Evolutionary conservation across 257 asterid species (phyloP), one percentile per base, ranked within the genome.

Genomic region (Paulownia fortunei): DNA sequence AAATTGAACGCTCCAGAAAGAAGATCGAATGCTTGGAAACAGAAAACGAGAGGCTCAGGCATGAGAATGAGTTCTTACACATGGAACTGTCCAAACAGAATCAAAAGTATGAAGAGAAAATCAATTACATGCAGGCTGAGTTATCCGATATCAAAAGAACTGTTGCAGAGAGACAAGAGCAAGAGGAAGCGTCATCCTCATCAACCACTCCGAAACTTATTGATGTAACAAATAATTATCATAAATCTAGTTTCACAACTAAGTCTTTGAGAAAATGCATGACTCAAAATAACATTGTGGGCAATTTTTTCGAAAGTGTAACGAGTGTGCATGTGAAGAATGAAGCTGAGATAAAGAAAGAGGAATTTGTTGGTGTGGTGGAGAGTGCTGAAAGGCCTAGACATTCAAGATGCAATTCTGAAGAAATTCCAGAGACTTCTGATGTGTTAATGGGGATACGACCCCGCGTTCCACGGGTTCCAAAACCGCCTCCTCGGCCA

Each of bases 401-500:
- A 41, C 91, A 84, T 80, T 86, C 91, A 12, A 85, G 87, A 16
- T 58, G 74, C 82, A 80, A 81, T 72, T 84, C 93, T 0, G 97
- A 87, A 6, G 97, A 92, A 37, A 76, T 83, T 23, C 81, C 78
- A 5, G 98, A 87, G 18, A 73, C 86, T 59, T 87, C 92, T 1
- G 94, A 84, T 24, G 78, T 78, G 47, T 30, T 82, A 16, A 79
- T 86, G 84, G 82, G 80, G 75, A 54, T 86, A 13, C 85, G 90
- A 79, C 83, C 95, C 51, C 92, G 99, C 13, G 82, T 49, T 46
- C 97, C 99, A 0, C 84, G 98, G 0, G 88, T 95, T 42, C 99
- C 99, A 0, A 93, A 86, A 72, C 99, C 99, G 2, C 99, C 99
- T 15, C 99, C 99, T 11, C 80, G 85, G 34, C 98, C 97, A 12